Evolutionary conservation across 148 eudicot genomes (phyloP), one percentile per base, ranked within the genome.

Genomic region (Pharnaceum exiguum): DNA sequence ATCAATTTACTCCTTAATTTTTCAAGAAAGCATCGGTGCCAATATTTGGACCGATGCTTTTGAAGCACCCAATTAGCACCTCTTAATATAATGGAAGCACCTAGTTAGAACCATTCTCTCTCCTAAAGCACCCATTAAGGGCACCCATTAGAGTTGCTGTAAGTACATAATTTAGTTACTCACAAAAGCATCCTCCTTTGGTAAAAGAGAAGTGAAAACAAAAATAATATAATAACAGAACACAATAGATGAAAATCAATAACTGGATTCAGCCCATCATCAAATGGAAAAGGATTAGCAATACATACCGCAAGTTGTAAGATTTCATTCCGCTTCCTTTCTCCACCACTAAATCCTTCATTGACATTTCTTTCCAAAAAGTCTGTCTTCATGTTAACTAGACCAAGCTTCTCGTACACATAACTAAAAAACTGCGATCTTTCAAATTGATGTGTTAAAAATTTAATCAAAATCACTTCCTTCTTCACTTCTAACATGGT

Each of bases 301-400:
- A 30, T 56, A 45, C 75, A 59, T 89, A 93, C 99, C 79, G 99
- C 99, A 70, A 93, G 96, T 60, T 93, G 99, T 60, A 93, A 71
- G 47, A 93, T 89, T 74, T 93, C 99, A 61, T 93, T 93, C 51
- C 99, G 84, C 75, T 93, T 93, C 78, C 72, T 86, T 74, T 93
- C 99, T 52, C 99, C 99, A 30, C 99, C 99, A 72, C 99, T 93
- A 57, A 93, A 93, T 56, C 99, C 99, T 79, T 86, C 99, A 64
- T 94, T 94, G 28, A 94, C 99, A 65, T 94, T 89, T 83, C 99
- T 82, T 69, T 89, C 82, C 51, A 94, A 65, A 51, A 89, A 83
- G 58, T 94, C 99, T 75, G 71, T 71, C 80, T 94, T 86, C 89
- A 89, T 89, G 62, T 89, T 89, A 57, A 94, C 99, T 48, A 83